Evolutionary conservation across 2,329 filamentous ascomycete genomes (phyloP).

Genomic region (Capronia epimyces): DNA sequence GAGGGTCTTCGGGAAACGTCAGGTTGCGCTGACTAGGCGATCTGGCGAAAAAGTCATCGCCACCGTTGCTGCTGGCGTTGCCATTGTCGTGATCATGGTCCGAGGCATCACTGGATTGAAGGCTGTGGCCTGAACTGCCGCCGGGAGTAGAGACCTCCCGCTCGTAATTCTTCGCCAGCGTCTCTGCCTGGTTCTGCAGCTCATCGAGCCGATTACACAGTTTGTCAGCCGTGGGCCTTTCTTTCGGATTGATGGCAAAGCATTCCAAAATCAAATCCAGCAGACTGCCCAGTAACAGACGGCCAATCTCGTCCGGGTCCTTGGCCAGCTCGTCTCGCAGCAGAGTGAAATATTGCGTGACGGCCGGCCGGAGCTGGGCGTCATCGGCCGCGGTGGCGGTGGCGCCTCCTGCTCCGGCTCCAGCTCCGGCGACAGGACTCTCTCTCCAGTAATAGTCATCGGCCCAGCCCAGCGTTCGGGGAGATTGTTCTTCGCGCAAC

Average conservation of each 20-base stretch:
- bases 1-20: background rate
- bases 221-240: background rate
- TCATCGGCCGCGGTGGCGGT: background rate
- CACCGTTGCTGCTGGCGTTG: too few species aligned
- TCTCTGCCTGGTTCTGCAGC: conserved; percentile 2
- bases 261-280: background rate
- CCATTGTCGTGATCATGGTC: too few species aligned
- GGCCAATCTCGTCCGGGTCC: background rate
- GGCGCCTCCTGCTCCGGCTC: too few species aligned
- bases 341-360: background rate
- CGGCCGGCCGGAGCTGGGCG: background rate
- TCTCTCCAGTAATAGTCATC: background rate
- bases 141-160: background rate
- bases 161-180: background rate
- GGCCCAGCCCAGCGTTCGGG: background rate
- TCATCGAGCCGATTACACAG: conserved; percentile 1
- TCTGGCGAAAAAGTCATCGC: background rate
- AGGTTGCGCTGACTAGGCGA: background rate
- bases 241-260: background rate
- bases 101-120: background rate
- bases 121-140: background rate
- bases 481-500: background rate
- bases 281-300: background rate
- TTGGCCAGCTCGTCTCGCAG: background rate
- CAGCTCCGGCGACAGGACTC: too few species aligned